A percentile compares a stretch with the other conserved stretches of the same genome.
Evolutionary conservation across 805 yeast genomes (phyloP).

Genomic region (Schwanniomyces polymorphus): DNA sequence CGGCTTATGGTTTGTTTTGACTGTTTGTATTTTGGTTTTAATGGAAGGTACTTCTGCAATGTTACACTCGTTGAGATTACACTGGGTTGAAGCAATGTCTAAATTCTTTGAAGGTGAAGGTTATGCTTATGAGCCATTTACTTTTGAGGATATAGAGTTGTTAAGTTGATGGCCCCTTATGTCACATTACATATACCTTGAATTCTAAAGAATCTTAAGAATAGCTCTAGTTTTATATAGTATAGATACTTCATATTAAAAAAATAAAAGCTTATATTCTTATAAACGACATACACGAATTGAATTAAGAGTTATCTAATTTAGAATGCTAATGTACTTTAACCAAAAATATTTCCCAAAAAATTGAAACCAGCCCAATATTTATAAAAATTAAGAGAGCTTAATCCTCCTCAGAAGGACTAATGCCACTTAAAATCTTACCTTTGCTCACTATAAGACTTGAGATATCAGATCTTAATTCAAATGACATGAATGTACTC

Average conservation of each 20-base stretch:
- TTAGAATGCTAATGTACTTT: too few species aligned
- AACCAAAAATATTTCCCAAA: not conserved
- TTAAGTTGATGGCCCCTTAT: not conserved
- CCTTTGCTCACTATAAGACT: conserved; percentile 33
- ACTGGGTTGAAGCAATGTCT: conserved; percentile 84
- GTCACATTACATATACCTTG: not conserved
- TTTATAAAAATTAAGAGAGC: not conserved
- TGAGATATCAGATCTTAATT: conserved; percentile 25
- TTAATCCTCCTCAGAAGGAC: conserved; percentile 7
- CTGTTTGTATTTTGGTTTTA: conserved; percentile 66
- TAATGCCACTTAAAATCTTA: conserved; percentile 28
- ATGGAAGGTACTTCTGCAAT: conserved; percentile 89
- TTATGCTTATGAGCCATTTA: conserved; percentile 62
- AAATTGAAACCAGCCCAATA: not conserved
- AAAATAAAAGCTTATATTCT: not conserved
- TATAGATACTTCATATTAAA: not conserved
- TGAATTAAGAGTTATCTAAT: too few species aligned
- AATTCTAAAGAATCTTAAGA: not conserved
- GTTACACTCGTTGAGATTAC: conserved; percentile 74
- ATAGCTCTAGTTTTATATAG: not conserved
- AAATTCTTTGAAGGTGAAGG: conserved; percentile 81
- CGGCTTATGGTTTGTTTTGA: conserved; percentile 74
- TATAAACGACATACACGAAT: not conserved
- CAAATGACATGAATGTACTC: conserved; percentile 16
- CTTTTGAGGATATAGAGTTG: conserved; percentile 32